phyloP scores from a whole-genome alignment of 2,329 filamentous ascomycete species.

The Paramyrothecium sp. region DNA sequence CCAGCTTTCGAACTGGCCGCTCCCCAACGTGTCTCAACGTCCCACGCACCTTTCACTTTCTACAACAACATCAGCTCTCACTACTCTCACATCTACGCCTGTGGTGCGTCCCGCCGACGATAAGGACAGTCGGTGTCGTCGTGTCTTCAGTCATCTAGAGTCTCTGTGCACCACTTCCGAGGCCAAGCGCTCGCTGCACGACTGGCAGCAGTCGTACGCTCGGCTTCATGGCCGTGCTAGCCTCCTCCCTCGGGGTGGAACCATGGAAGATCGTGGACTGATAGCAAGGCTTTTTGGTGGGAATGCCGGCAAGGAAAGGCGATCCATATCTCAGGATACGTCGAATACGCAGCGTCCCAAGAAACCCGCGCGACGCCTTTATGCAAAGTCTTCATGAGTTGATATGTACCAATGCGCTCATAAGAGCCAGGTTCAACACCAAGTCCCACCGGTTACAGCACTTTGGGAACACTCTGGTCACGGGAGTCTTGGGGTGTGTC shows the following conservation, averaged over 20 bases:
- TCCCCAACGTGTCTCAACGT: constrained; percentile 13
- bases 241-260: constrained; percentile 38
- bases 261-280: constrained; percentile 25
- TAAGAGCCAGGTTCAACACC: no score
- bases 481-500: no score
- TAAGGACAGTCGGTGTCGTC: constrained; percentile 41
- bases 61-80: constrained; percentile 29
- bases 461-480: no score
- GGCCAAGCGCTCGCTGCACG: constrained; percentile 43
- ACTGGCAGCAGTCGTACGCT: constrained; percentile 51
- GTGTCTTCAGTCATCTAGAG: constrained; percentile 47
- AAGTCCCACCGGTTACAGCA: no score
- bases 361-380: not conserved
- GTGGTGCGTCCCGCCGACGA: constrained; percentile 16
- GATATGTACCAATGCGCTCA: no score
- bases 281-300: constrained; percentile 26
- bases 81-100: constrained; percentile 15
- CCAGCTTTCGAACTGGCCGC: constrained; percentile 1
- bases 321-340: not conserved
- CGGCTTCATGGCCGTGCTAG: constrained; percentile 31
- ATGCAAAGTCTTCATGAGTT: not conserved
- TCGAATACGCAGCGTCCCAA: not conserved
- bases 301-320: not conserved
- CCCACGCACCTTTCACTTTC: constrained; percentile 27
- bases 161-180: constrained; percentile 44